Conservation (phyloP, 345 rosid species). For the Angophora floribunda region DNA sequence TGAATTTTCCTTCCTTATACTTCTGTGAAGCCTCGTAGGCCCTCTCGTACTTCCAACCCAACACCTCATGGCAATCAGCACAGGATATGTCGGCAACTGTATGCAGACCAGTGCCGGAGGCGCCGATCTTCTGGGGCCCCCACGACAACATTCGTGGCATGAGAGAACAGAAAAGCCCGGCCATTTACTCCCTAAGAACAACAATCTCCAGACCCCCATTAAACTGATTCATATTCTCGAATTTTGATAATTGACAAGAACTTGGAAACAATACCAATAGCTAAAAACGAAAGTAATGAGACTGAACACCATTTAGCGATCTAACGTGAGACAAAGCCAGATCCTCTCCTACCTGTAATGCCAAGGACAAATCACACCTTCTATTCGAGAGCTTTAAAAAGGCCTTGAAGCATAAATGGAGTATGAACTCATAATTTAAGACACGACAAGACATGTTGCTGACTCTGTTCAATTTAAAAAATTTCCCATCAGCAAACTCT, state of each 20-base stretch:
- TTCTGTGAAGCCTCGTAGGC: conserved; percentile 63
- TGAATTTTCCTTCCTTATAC: conserved; percentile 91
- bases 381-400: neutral
- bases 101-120: conserved; percentile 76
- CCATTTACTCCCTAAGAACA: conserved; percentile 71
- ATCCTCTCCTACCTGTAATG: neutral
- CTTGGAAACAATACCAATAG: neutral
- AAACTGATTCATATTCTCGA: neutral
- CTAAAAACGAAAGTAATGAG: neutral
- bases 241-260: neutral
- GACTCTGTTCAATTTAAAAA: neutral
- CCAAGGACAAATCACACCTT: neutral
- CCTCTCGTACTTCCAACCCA: conserved; percentile 88
- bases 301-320: neutral
- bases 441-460: neutral
- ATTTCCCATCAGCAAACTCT: neutral
- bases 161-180: conserved; percentile 83
- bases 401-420: neutral
- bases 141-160: conserved; percentile 54
- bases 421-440: neutral
- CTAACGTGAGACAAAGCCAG: neutral
- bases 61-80: conserved; percentile 56
- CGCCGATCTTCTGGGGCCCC: conserved; percentile 73
- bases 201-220: neutral
- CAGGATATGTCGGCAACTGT: conserved; percentile 75